Base-by-base conservation (phyloP, 768 basidiomycete species). In the Tubosaeta sp. region DNA sequence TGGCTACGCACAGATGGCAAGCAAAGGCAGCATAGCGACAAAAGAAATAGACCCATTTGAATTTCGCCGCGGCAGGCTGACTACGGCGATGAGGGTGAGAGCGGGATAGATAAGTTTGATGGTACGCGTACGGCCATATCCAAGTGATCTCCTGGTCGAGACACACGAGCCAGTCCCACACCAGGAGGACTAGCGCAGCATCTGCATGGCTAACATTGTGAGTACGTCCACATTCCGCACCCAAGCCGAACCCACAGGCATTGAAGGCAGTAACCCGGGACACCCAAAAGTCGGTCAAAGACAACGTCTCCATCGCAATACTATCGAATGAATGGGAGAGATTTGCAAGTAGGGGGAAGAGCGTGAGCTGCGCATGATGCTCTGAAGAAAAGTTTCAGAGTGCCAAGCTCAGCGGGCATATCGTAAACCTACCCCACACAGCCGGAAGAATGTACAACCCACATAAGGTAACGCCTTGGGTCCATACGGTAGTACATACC, bases 81-180 rank as follows among this genome's bases (percentile, higher is more conserved):
- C 49, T 56, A n/a, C 34, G 10, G 7, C 25, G 32, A 30, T 3
- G 30, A n/a, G 14, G 21, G 24, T 31, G 9, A 50, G 30, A 27
- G 25, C 25, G 18, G 36, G 24, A 31, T 38, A 3, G 22, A 32
- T 7, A 41, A 1, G 24, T 6, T 27, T 2, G n/a, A 3, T 21
- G 22, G 45, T 12, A 13, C 19, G 51, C 49, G 34, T 32, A 52
- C 46, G 34, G 46, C 47, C 48, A 56, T 45, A 48, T 41, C 49
- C 46, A 48, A 38, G 29, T 36, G 19, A 56, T 43, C 38, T 52
- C 46, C 14, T 52, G n/a, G 34, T 51, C 49, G 18, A 51, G 45
- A 31, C 47, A 52, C 30, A 45, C 27, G 29, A 57, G 18, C 54
- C 54, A 57, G 36, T 57, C 54, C 46, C 49, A 55, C 16, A 44